Base-by-base conservation (phyloP, 495 filamentous ascomycete species). In the Lasiosphaeriaceae sp. region DNA sequence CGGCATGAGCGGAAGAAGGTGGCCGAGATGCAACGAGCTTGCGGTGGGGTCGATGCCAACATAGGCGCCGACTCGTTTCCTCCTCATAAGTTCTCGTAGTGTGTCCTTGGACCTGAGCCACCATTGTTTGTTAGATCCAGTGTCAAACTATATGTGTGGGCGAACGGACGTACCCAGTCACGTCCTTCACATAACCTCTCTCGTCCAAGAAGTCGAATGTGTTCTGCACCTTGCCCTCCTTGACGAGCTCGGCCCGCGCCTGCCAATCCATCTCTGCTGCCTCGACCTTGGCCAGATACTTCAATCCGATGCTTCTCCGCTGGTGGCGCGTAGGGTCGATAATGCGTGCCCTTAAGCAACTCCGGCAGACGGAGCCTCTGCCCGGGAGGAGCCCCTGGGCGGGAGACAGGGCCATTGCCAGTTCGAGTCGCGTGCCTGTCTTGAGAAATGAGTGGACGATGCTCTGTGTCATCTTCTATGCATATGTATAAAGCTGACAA, bases 1-100 rank as follows among this genome's bases (percentile, higher is more conserved):
- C 1, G 90, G 85, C 94, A 99, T 97, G 43, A 97, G 79, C 9
- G 94, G 93, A 11, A 97, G 73, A 54, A 99, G 83, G 70, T 99
- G 92, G 29, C 94, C 94, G 53, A 97, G 77, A 68, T 99, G 94
- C 60, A 97, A 75, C 4, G 92, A 96, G 23, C 83, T 80, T 3
- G 93, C 95, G 0, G 95, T 97, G 12, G 94, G 92, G 63, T 99
- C 94, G 48, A 99, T 80, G 55, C 94, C 94, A 39, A 88, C 87
- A 66, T 99, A 99, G 50, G 85, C 85, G 29, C 88, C 89, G 53
- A 88, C 80, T 56, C 88, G 78, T 65, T 86, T 87, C 35, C 77
- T 69, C 7, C 80, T 86, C 71, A 97, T 81, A 11, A 95, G 67
- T 48, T 78, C 76, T 43, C 90, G 79, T 31, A 97, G 77, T n/a